These are phyloP conservation scores for Cyclospora cayetanensis DNA, from an alignment of 169 alveolate species.

Conservation along the genomic window DNA sequence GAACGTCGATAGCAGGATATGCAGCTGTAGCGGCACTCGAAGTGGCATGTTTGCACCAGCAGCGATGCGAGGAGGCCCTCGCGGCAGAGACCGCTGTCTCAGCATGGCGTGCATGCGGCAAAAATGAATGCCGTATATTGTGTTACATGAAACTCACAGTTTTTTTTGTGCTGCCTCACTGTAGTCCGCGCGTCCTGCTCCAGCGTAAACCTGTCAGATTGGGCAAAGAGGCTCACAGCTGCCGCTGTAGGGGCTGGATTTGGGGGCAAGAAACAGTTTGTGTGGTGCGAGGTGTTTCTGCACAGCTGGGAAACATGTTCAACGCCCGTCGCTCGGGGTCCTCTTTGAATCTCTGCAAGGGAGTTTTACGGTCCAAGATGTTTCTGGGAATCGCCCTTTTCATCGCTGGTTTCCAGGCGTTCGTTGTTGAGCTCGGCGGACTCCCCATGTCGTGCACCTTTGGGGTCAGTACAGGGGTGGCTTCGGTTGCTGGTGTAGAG, in stretches of 20 bases:
- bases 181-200: too few relatives aligned
- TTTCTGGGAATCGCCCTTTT: slow-evolving; percentile 16
- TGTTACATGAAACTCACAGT: too few relatives aligned
- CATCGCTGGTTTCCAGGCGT: slow-evolving; percentile 38
- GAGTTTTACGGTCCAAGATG: slow-evolving; percentile 71
- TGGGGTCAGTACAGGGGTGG: too few relatives aligned
- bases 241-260: neutral
- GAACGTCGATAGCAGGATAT: neutral
- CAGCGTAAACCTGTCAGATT: too few relatives aligned
- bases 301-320: slow-evolving; percentile 78
- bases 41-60: neutral
- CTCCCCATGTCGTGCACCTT: slow-evolving; percentile 7
- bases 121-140: too few relatives aligned
- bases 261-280: neutral
- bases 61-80: neutral
- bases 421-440: slow-evolving; percentile 64
- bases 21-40: neutral
- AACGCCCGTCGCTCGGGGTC: slow-evolving; percentile 86
- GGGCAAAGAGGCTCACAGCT: too few relatives aligned
- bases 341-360: slow-evolving; percentile 84
- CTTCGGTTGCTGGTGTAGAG: neutral
- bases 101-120: neutral
- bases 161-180: too few relatives aligned
- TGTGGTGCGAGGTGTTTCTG: slow-evolving; percentile 64
- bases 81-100: neutral